A percentile compares a stretch with the other conserved stretches of the same genome.
Conservation (phyloP, 192 early-diverging fungal genomes). For the Lobosporangium transversale region DNA sequence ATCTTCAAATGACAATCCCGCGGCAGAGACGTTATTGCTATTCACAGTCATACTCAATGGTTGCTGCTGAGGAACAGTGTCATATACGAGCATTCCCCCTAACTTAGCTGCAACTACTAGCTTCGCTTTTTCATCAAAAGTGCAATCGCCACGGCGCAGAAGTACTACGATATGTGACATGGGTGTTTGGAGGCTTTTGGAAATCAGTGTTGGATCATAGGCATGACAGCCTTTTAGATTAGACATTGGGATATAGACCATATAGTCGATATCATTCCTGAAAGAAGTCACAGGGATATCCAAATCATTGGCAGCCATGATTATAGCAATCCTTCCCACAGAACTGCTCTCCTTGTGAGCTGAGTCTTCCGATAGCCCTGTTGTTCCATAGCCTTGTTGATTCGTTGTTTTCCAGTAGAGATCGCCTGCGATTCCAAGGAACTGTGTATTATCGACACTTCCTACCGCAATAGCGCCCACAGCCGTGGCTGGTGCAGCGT, state of each 20-base stretch:
- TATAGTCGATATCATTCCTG: conserved; percentile 15
- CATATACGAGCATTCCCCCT: conserved; percentile 68
- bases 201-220: conserved; percentile 59
- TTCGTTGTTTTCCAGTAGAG: conserved; percentile 8
- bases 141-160: conserved; percentile 75
- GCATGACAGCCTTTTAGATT: conserved; percentile 31
- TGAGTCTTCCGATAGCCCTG: too few species aligned
- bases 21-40: conserved; percentile 64
- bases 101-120: conserved; percentile 53
- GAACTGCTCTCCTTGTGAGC: background rate
- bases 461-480: conserved; percentile 63
- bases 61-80: conserved; percentile 32
- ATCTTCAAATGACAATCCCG: conserved; percentile 60
- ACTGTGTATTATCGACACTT: conserved; percentile 45
- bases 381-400: conserved; percentile 1
- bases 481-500: conserved; percentile 32
- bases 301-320: conserved; percentile 18
- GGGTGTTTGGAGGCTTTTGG: conserved; percentile 33
- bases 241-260: conserved; percentile 13
- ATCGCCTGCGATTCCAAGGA: conserved; percentile 30
- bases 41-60: conserved; percentile 19
- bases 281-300: conserved; percentile 23
- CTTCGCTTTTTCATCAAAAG: conserved; percentile 69
- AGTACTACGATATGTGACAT: conserved; percentile 63
- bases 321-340: conserved; percentile 23